These are phyloP conservation scores for Silene uniflora DNA, from an alignment of 148 eudicot genomes.

Conservation along the genomic window DNA sequence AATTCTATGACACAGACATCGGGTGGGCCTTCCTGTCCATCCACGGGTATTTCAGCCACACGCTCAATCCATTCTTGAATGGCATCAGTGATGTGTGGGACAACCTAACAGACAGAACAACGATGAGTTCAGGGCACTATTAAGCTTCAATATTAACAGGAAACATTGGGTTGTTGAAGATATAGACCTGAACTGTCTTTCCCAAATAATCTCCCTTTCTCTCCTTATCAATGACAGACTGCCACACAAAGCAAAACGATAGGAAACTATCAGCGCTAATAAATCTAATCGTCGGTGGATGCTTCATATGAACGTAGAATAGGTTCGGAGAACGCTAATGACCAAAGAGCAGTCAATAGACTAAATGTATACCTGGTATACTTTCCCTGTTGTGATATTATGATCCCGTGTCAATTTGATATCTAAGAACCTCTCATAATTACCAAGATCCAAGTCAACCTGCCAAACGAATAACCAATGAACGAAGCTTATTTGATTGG, in stretches of 20 bases:
- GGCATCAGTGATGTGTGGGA: slow-evolving; percentile 95
- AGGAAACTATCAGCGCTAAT: slow-evolving; percentile 8
- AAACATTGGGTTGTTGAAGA: slow-evolving; percentile 9
- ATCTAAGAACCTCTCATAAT: slow-evolving; percentile 90
- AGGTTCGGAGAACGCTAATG: neutral
- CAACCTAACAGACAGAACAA: slow-evolving; percentile 52
- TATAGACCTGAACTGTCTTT: slow-evolving; percentile 78
- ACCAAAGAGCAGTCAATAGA: slow-evolving; percentile 8
- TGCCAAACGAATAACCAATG: slow-evolving; percentile 23
- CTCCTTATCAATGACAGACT: slow-evolving; percentile 91
- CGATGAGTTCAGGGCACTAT: neutral
- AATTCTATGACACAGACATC: slow-evolving; percentile 98
- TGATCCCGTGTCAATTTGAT: slow-evolving; percentile 78
- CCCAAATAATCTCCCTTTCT: slow-evolving; percentile 96
- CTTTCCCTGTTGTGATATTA: slow-evolving; percentile 93
- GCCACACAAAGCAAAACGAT: slow-evolving; percentile 21
- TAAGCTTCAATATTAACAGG: slow-evolving; percentile 8
- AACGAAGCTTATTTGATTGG: neutral
- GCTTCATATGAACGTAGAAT: neutral
- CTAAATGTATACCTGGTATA: slow-evolving; percentile 60
- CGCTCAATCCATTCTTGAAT: slow-evolving; percentile 97
- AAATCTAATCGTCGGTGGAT: slow-evolving; percentile 10
- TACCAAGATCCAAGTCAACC: slow-evolving; percentile 99
- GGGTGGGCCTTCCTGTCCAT: slow-evolving; percentile 89
- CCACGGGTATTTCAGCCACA: slow-evolving; percentile 83